Evolutionary conservation across 345 rosid genomes (phyloP), one percentile per base, ranked within the genome.

Genomic region (Eucalyptus tenuipes): DNA sequence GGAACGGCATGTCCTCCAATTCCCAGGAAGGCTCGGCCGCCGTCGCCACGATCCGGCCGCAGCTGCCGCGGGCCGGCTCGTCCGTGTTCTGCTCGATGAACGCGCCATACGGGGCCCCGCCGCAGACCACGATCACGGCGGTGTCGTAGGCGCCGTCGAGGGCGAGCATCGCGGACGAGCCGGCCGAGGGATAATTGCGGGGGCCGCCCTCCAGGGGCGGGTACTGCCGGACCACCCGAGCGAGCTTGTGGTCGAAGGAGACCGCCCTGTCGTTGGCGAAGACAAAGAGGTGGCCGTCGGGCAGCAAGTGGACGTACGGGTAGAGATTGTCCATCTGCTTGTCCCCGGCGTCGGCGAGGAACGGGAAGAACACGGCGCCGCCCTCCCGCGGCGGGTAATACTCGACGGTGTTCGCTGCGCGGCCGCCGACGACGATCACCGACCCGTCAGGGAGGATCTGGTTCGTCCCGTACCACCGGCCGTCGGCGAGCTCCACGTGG

Each of bases 251-350:
- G 53, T 97, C 96, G 89, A 93, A 97, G 87, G 94, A 59, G 10
- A 96, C 94, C 18, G 99, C 96, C 87, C 90, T 94, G 88, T 93
- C 93, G 92, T 97, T 96, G 7, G 98, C 98, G 88, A 97, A 97
- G 88, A 96, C 90, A 91, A 96, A 97, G 87, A 97, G 97, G 66
- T 91, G 90, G 10, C 95, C 98, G 93, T 92, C 92, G 85, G 99
- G 99, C 45, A 97, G 98, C 31, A 97, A 95, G 86, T 97, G 99
- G 31, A 97, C 94, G 91, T 94, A 97, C 13, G 99, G 99, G 89
- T 97, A 97, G 55, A 97, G 92, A 88, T 97, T 97, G 87, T 96
- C 98, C 98, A 96, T 96, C 90, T 97, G 99, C 1, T 90, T 92
- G 71, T 96, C 99, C 86, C 92, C 97, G 88, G 92, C 93, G 57